Conservation (phyloP, 805 yeast species). For the Pichia occidentalis region DNA sequence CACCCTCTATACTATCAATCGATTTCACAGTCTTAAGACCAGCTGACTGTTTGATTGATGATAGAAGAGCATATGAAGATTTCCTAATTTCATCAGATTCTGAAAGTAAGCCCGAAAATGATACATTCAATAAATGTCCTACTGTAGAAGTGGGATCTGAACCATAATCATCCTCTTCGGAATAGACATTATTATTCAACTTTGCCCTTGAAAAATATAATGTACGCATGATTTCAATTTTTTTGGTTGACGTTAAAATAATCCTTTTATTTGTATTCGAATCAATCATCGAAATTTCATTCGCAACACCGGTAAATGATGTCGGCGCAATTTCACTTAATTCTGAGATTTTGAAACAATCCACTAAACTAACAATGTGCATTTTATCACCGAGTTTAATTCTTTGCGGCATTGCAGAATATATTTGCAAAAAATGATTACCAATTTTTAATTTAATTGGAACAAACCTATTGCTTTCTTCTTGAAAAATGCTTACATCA, state of each 20-base stretch:
- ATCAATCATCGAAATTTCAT: slow-evolving; percentile 41
- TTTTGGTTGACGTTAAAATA: slow-evolving; percentile 43
- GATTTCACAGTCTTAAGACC: slow-evolving; percentile 53
- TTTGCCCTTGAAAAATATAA: slow-evolving; percentile 60
- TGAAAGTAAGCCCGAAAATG: slow-evolving; percentile 62
- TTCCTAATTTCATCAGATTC: slow-evolving; percentile 51
- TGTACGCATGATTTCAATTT: slow-evolving; percentile 62
- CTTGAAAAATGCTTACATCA: slow-evolving; percentile 48
- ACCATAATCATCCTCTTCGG: slow-evolving; percentile 33
- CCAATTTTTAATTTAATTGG: slow-evolving; percentile 68
- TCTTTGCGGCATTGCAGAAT: slow-evolving; percentile 38
- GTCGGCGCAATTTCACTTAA: slow-evolving; percentile 37
- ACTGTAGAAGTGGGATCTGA: slow-evolving; percentile 27
- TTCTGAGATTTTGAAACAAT: slow-evolving; percentile 37
- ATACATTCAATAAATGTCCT: slow-evolving; percentile 57
- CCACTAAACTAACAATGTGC: slow-evolving; percentile 34
- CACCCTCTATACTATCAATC: slow-evolving; percentile 47
- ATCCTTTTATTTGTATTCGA: slow-evolving; percentile 31
- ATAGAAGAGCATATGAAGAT: slow-evolving; percentile 56
- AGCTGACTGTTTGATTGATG: slow-evolving; percentile 55
- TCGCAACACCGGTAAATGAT: slow-evolving; percentile 39
- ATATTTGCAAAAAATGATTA: slow-evolving; percentile 55
- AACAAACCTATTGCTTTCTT: slow-evolving; percentile 40
- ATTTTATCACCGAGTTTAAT: slow-evolving; percentile 32
- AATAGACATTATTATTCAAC: slow-evolving; percentile 23